Evolutionary conservation across 495 filamentous ascomycete species (phyloP).

Genomic region (Eremomyces bilateralis): DNA sequence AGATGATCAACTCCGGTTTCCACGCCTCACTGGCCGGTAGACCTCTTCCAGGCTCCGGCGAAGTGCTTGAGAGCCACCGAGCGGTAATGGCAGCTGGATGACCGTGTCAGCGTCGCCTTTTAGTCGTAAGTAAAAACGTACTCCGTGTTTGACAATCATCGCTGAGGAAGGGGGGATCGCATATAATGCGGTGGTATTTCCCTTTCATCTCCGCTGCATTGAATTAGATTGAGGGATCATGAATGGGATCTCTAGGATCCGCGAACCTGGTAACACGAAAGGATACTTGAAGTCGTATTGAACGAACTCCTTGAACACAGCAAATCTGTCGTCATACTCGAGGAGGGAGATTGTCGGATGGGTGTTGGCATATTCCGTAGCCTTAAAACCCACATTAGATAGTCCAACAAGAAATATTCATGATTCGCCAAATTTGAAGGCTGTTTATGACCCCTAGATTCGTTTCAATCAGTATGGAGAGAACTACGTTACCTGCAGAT

Average conservation of each 20-base stretch:
- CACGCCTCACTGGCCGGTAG: constrained; percentile 1
- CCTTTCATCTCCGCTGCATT: constrained; percentile 29
- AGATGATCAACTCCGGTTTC: constrained; percentile 14
- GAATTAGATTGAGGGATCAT: constrained; percentile 10
- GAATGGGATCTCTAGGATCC: not conserved
- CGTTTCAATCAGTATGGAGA: not conserved
- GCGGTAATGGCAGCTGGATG: constrained; percentile 43
- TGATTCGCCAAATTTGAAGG: not conserved
- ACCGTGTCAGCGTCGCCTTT: constrained; percentile 1
- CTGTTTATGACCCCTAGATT: not conserved
- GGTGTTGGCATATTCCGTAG: constrained; percentile 6
- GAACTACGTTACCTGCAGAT: constrained; percentile 29
- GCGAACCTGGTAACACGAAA: constrained; percentile 31
- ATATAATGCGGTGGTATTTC: constrained; percentile 40
- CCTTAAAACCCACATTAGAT: constrained; percentile 2
- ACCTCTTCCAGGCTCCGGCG: constrained; percentile 1
- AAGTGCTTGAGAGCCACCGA: constrained; percentile 38
- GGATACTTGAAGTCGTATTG: constrained; percentile 53
- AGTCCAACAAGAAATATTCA: not conserved
- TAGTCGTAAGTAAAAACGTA: constrained; percentile 10
- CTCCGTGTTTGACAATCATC: constrained; percentile 66
- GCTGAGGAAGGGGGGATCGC: constrained; percentile 58
- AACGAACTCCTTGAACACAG: constrained; percentile 46
- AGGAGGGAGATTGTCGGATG: constrained; percentile 36
- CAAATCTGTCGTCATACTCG: constrained; percentile 51